A percentile compares a stretch with the other conserved stretches of the same genome.
Evolutionary conservation across 805 yeast species (phyloP).

Genomic region (Yarrowia keelungensis): DNA sequence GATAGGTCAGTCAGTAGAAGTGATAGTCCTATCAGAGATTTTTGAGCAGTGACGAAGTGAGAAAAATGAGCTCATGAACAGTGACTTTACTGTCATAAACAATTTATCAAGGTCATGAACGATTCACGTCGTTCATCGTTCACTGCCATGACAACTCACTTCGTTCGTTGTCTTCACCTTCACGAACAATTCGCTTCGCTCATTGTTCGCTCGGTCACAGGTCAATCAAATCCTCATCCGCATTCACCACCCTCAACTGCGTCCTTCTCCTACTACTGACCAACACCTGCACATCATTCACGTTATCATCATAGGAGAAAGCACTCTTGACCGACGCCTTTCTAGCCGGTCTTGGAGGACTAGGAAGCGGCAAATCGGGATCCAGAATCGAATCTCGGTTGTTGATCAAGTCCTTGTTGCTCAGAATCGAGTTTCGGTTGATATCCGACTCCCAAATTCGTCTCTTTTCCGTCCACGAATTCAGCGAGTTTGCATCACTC

Average conservation of each 20-base stretch:
- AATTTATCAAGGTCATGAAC: too few relatives aligned
- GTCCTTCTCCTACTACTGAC: constrained; percentile 35
- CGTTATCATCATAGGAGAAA: constrained; percentile 2
- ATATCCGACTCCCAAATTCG: constrained; percentile 12
- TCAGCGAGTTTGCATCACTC: constrained; percentile 28
- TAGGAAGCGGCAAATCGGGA: constrained; percentile 5
- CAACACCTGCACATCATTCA: constrained; percentile 32
- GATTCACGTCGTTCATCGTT: too few relatives aligned
- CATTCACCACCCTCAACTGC: constrained; percentile 26
- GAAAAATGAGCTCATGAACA: too few relatives aligned
- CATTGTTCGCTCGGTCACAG: neutral
- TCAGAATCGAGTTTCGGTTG: constrained; percentile 31
- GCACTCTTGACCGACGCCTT: constrained; percentile 13
- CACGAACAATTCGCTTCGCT: too few relatives aligned
- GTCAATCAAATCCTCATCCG: constrained; percentile 28
- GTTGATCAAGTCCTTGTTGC: neutral
- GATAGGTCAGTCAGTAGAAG: too few relatives aligned
- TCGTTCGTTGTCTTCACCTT: too few relatives aligned
- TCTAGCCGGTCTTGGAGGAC: constrained; percentile 7
- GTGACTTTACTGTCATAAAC: too few relatives aligned
- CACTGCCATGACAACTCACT: too few relatives aligned
- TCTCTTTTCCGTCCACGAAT: constrained; percentile 36
- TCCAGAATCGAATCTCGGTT: constrained; percentile 9
- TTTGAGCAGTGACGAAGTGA: too few relatives aligned
- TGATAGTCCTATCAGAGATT: too few relatives aligned